Conservation (phyloP, 139 green algal species). For the Chlorella sp. region DNA sequence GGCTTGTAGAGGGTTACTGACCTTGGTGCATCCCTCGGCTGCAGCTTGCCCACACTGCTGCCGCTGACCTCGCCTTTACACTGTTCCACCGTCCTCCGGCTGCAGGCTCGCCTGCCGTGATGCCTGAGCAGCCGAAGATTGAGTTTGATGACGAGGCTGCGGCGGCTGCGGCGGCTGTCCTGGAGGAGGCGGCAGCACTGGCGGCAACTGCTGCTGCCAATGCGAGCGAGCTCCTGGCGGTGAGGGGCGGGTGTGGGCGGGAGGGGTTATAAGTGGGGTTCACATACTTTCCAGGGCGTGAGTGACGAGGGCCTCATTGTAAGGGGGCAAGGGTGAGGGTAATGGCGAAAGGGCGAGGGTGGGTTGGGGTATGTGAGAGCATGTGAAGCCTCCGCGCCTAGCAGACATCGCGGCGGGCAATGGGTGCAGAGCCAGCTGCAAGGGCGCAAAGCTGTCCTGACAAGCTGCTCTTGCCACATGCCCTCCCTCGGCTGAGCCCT, state of each 20-base stretch:
- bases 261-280: too few species aligned
- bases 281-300: too few species aligned
- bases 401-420: neutral
- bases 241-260: neutral
- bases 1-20: too few species aligned
- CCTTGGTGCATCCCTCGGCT: too few species aligned
- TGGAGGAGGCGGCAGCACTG: conserved; percentile 6
- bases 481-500: too few species aligned
- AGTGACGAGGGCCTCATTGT: too few species aligned
- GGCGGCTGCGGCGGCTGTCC: neutral
- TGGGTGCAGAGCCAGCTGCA: too few species aligned
- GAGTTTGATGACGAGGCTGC: conserved; percentile 20
- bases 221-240: neutral
- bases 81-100: neutral
- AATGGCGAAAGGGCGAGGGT: neutral
- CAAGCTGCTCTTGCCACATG: too few species aligned
- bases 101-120: neutral
- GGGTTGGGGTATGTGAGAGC: too few species aligned
- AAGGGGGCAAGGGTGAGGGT: neutral
- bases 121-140: neutral
- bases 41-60: neutral
- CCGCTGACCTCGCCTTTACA: too few species aligned
- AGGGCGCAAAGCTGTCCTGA: too few species aligned
- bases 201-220: neutral
- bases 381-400: too few species aligned